Evolutionary conservation across 1,284 basidiomycete genomes (phyloP).

Genomic region (Apiotrichum sp.): DNA sequence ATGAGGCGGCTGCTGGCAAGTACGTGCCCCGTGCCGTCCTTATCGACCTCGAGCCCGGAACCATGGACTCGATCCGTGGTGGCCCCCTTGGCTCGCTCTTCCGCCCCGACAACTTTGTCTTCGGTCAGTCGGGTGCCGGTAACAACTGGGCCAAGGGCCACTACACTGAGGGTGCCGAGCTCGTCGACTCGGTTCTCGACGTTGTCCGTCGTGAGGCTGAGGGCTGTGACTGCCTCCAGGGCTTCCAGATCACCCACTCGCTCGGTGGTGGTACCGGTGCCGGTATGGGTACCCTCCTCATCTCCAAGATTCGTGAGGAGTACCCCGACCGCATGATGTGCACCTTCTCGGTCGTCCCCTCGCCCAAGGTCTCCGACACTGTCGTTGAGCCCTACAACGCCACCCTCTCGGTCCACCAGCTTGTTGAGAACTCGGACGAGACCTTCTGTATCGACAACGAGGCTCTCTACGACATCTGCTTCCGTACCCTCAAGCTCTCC

Average conservation of each 20-base stretch:
- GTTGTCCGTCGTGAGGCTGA: constrained; percentile 69
- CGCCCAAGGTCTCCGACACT: constrained; percentile 91
- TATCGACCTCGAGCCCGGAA: constrained; percentile 92
- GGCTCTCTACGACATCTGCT: constrained; percentile 82
- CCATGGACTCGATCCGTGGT: constrained; percentile 89
- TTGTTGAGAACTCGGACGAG: constrained; percentile 84
- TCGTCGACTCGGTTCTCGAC: constrained; percentile 79
- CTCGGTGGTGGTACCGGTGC: constrained; percentile 90
- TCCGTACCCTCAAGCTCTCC: constrained; percentile 66
- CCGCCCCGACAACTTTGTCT: constrained; percentile 57
- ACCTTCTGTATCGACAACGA: constrained; percentile 84
- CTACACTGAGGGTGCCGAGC: constrained; percentile 88
- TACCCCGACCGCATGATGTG: constrained; percentile 88
- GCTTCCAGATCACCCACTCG: constrained; percentile 88
- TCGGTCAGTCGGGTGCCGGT: constrained; percentile 55
- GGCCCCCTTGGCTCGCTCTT: constrained; percentile 52
- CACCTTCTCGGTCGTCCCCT: constrained; percentile 86
- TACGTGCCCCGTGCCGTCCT: constrained; percentile 95
- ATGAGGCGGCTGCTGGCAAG: constrained; percentile 79
- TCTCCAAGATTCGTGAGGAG: constrained; percentile 85
- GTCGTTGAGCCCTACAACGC: constrained; percentile 90
- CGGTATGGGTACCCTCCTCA: constrained; percentile 72
- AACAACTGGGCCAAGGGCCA: constrained; percentile 53
- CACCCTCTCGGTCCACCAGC: constrained; percentile 80
- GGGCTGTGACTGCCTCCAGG: constrained; percentile 78